These are phyloP conservation scores for Starmerella etchellsii DNA, from an alignment of 805 yeast genomes.

Conservation along the genomic window DNA sequence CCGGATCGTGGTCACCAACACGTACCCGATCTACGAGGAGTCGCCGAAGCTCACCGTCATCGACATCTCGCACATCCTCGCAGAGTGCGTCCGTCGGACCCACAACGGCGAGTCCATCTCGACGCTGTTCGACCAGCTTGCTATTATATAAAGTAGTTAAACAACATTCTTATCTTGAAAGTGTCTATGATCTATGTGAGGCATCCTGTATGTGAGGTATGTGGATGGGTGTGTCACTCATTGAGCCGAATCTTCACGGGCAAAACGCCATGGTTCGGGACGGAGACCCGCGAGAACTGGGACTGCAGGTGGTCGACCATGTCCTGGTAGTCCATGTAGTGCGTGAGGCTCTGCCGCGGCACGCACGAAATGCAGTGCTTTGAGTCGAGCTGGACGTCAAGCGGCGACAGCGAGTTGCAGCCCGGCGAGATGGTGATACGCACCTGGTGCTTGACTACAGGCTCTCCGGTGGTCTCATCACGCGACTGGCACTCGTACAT, in stretches of 20 bases:
- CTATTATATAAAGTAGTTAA: constrained; percentile 32
- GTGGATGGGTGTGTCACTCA: too few species aligned
- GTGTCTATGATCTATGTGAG: too few species aligned
- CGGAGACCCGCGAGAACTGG: constrained; percentile 70
- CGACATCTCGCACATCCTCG: constrained; percentile 89
- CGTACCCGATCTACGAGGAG: constrained; percentile 70
- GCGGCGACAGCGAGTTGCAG: constrained; percentile 94
- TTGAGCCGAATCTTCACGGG: constrained; percentile 21
- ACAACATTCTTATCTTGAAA: too few species aligned
- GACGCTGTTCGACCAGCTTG: constrained; percentile 78
- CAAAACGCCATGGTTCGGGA: constrained; percentile 59
- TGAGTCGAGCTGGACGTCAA: constrained; percentile 90
- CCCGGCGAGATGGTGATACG: constrained; percentile 93
- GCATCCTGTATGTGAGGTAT: too few species aligned
- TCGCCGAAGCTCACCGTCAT: constrained; percentile 68
- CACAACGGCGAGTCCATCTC: constrained; percentile 97
- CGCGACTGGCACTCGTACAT: constrained; percentile 67
- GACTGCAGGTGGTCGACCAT: constrained; percentile 69
- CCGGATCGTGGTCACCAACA: constrained; percentile 87
- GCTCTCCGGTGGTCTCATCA: constrained; percentile 34
- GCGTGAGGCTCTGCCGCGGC: constrained; percentile 76
- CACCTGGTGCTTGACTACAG: constrained; percentile 64
- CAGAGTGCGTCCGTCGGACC: constrained; percentile 96
- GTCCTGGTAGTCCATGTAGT: constrained; percentile 85
- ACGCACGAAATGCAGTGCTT: constrained; percentile 95